Percentiles rank a stretch among this genome's conserved stretches.
Evolutionary conservation across 2,329 filamentous ascomycete genomes (phyloP).

Genomic region (Fusarium verrucosum): DNA sequence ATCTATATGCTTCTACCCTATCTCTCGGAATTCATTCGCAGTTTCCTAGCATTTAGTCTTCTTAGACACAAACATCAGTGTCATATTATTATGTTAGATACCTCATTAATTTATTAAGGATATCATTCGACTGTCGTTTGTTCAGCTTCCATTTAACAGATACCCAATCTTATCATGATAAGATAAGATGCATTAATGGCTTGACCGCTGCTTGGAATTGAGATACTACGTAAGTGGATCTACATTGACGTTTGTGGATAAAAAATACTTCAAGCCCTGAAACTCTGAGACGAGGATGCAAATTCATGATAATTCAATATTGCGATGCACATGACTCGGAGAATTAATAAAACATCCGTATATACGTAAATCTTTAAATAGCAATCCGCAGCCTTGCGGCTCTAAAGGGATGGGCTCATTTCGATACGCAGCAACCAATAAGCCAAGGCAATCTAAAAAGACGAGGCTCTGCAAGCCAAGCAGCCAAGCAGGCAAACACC

Average conservation of each 20-base stretch:
- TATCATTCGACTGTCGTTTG: too few species aligned
- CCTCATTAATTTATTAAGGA: too few species aligned
- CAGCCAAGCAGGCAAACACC: conserved; percentile 31
- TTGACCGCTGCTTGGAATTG: neutral
- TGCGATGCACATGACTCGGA: neutral
- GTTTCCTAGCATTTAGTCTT: too few species aligned
- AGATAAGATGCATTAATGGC: neutral
- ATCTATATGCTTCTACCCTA: rapidly evolving
- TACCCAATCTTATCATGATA: neutral
- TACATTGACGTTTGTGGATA: too few species aligned
- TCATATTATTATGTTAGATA: too few species aligned
- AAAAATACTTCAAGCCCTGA: too few species aligned
- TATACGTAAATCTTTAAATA: neutral
- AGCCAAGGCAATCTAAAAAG: neutral
- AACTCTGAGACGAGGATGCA: too few species aligned
- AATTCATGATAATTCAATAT: neutral
- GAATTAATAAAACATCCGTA: neutral
- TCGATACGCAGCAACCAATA: neutral
- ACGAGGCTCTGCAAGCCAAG: neutral
- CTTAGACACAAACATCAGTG: too few species aligned
- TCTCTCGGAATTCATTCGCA: too few species aligned
- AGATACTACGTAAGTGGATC: too few species aligned
- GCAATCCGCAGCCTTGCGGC: neutral
- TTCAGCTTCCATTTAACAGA: too few species aligned
- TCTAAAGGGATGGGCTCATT: neutral